A percentile compares a stretch with the other conserved stretches of the same genome.
Conservation (phyloP, 495 filamentous ascomycete species). For the Ascobolus immersus region DNA sequence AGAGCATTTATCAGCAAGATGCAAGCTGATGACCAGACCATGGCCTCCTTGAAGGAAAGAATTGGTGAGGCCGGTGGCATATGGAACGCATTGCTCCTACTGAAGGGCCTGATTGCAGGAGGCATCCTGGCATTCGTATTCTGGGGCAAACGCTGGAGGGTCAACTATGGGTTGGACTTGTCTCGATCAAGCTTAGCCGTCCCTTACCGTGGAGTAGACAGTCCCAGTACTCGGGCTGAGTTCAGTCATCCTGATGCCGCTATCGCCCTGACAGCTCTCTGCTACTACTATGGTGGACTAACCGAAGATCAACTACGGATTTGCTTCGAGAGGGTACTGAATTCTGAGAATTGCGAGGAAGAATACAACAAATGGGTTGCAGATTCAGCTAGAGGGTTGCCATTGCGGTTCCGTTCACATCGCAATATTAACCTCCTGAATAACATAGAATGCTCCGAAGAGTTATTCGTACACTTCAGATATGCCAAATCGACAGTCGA, state of each 20-base stretch:
- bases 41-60: too few species aligned
- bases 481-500: conserved; percentile 29
- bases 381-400: conserved; percentile 16
- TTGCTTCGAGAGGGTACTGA: conserved; percentile 25
- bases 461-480: conserved; percentile 29
- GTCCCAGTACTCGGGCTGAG: conserved; percentile 34
- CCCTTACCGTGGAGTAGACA: conserved; percentile 46
- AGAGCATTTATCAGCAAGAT: too few species aligned
- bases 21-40: too few species aligned
- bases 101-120: conserved; percentile 34
- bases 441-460: conserved; percentile 11
- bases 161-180: conserved; percentile 37
- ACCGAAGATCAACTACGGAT: conserved; percentile 24
- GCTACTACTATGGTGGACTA: conserved; percentile 45
- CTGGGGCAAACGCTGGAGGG: conserved; percentile 34
- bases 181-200: conserved; percentile 31
- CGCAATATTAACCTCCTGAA: conserved; percentile 37
- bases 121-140: conserved; percentile 31
- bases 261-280: conserved; percentile 38
- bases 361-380: conserved; percentile 31
- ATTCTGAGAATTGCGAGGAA: conserved; percentile 28
- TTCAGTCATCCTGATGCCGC: conserved; percentile 50
- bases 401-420: conserved; percentile 16
- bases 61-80: too few species aligned
- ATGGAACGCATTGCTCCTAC: conserved; percentile 29